Percentiles rank a stretch among this genome's conserved stretches.
These are phyloP conservation scores for Globisporangium apiculatum DNA, from an alignment of 352 stramenopile genomes.

Conservation along the genomic window DNA sequence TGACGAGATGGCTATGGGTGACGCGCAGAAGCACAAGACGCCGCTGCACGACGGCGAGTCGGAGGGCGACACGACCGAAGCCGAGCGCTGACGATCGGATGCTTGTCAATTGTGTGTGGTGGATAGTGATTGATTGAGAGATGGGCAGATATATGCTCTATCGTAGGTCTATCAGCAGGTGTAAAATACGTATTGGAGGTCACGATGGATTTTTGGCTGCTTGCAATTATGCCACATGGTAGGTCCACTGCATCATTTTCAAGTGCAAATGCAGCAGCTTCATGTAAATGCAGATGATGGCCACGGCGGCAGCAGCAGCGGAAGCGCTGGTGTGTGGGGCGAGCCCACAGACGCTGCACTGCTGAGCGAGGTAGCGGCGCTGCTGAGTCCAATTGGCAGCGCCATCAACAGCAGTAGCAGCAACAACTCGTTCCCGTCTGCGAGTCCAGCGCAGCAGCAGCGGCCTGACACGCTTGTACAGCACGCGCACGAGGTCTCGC, in stretches of 20 bases:
- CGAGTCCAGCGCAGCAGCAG: not conserved
- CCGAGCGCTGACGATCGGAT: not conserved
- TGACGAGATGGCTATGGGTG: too few species aligned
- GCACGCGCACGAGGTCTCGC: not conserved
- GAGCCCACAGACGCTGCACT: slow-evolving; percentile 1
- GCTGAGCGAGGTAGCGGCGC: slow-evolving; percentile 7
- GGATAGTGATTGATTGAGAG: not conserved
- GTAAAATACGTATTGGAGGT: too few species aligned
- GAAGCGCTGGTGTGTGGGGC: not conserved
- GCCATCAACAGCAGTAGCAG: not conserved
- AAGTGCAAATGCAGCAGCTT: not conserved
- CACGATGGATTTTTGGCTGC: not conserved
- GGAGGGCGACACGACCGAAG: not conserved
- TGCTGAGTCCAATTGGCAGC: slow-evolving; percentile 1
- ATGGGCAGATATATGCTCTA: too few species aligned
- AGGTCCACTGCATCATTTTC: too few species aligned
- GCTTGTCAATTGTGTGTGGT: not conserved
- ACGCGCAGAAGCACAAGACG: slow-evolving; percentile 2
- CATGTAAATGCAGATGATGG: not conserved
- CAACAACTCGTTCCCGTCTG: not conserved
- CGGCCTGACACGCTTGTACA: not conserved
- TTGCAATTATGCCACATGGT: not conserved
- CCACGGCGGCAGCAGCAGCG: not conserved
- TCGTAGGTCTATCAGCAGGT: too few species aligned
- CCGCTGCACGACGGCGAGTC: not conserved